phyloP scores from a whole-genome alignment of 2,329 filamentous ascomycete genomes.

The Cladobotryum protrusum region DNA sequence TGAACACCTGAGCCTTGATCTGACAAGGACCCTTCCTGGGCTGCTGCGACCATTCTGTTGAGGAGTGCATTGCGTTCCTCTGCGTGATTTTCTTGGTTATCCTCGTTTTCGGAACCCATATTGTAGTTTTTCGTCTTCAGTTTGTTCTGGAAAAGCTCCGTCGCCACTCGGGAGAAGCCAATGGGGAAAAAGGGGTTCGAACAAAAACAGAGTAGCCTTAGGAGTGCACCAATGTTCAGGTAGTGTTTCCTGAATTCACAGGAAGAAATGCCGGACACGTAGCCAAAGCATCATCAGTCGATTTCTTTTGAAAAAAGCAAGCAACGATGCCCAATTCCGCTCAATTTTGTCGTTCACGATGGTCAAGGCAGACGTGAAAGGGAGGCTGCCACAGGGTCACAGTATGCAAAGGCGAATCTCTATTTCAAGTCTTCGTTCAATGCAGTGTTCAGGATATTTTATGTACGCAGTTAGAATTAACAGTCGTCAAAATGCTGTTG shows the following conservation, averaged over 20 bases:
- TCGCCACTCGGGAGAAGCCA: background rate
- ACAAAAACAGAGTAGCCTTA: background rate
- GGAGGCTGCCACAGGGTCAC: background rate
- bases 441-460: too few relatives aligned
- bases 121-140: background rate
- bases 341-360: background rate
- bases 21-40: conserved; percentile 17
- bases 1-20: background rate
- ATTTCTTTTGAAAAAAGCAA: background rate
- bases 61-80: conserved; percentile 22
- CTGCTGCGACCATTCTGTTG: conserved; percentile 25
- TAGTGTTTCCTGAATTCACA: background rate
- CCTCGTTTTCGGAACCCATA: conserved; percentile 23
- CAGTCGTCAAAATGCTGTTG: too few relatives aligned
- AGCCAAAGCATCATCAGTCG: background rate
- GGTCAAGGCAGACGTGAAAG: background rate
- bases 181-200: background rate
- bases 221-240: background rate
- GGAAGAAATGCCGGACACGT: background rate
- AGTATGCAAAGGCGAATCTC: background rate
- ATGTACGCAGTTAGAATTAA: too few relatives aligned
- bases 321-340: background rate
- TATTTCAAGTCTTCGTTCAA: background rate
- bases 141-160: too few relatives aligned
- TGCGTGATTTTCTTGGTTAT: conserved; percentile 14